Evolutionary conservation across 1,139 yeast species (phyloP), one percentile per base, ranked within the genome.

Genomic region (Geotrichum histeridarum): DNA sequence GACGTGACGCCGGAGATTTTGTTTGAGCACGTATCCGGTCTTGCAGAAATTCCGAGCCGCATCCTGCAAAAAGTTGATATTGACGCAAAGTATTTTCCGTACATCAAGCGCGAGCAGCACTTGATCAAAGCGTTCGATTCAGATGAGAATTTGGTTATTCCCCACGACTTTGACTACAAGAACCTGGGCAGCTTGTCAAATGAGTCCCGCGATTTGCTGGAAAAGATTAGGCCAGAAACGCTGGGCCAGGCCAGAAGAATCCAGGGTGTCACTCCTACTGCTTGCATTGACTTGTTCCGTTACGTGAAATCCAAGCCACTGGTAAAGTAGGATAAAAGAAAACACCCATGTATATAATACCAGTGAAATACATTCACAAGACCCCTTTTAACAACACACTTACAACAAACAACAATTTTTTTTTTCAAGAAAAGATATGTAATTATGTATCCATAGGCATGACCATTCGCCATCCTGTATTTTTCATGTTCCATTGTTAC

Each of bases 201-300:
- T 42, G 99, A 93, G 65, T 94, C 84, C 22, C 80, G 88, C 54
- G 75, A 76, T 37, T 71, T 87, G 22, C 75, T 93, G 55, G 87
- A 89, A 63, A 77, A 79, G 5, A 81, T 89, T 12, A 86, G 88
- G 59, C 99, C 99, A 0, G 81, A 80, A 54, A 93, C 97, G 0
- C 81, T 93, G 50, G 98, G 98, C 0, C 98, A 93, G 67, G 98
- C 98, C 0, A 78, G 96, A 65, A 77, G 98, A 61, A 86, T 91
- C 15, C 95, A 93, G 65, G 98, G 99, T 0, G 84, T 93, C 0
- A 93, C 98, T 0, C 96, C 98, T 1, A 70, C 76, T 1, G 77
- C 76, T 1, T 68, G 74, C 51, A 64, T 72, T 33, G 71, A 68
- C 54, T 57, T 71, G 35, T 66, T 64, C 57, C 60, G 69, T 50